Base-by-base conservation (phyloP, 441 rosid genomes). In the Eruca vesicaria region DNA sequence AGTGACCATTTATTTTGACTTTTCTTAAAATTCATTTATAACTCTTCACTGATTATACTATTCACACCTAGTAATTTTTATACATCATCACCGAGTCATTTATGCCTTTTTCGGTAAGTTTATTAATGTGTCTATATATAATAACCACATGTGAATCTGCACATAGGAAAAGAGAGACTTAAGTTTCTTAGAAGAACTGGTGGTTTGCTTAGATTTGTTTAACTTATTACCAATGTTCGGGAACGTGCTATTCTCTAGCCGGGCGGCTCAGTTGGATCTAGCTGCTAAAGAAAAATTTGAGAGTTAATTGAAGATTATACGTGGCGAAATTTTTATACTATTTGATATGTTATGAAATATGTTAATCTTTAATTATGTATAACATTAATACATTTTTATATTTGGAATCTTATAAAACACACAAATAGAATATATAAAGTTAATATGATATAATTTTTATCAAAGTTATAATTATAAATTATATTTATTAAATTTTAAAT, bases 221-320 rank as follows among this genome's bases (percentile, higher is more conserved):
- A 36, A 36, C 43, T 36, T 36, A 3, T 23, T 23, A 23, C 2
- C 84, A 84, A 35, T 80, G 90, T 55, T 92, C 90, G 66, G 84
- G 77, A 48, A 92, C 94, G 31, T 81, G 69, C 45, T 88, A 75
- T 1, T 82, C 72, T 48, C 86, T 84, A n/a, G 98, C n/a, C n/a
- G n/a, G n/a, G n/a, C n/a, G n/a, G n/a, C n/a, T n/a, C n/a, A n/a
- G n/a, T n/a, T n/a, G n/a, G n/a, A n/a, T n/a, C n/a, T n/a, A n/a
- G n/a, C n/a, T n/a, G n/a, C n/a, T n/a, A n/a, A n/a, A n/a, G n/a
- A n/a, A n/a, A n/a, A n/a, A n/a, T n/a, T n/a, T n/a, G n/a, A n/a
- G n/a, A n/a, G n/a, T n/a, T n/a, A n/a, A n/a, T n/a, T n/a, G n/a
- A n/a, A n/a, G n/a, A n/a, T n/a, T n/a, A n/a, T n/a, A n/a, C n/a